A percentile compares a stretch with the other conserved stretches of the same genome.
These are phyloP conservation scores for Cinnamomum micranthum DNA, from an alignment of 164 flowering plant genomes.

Conservation along the genomic window DNA sequence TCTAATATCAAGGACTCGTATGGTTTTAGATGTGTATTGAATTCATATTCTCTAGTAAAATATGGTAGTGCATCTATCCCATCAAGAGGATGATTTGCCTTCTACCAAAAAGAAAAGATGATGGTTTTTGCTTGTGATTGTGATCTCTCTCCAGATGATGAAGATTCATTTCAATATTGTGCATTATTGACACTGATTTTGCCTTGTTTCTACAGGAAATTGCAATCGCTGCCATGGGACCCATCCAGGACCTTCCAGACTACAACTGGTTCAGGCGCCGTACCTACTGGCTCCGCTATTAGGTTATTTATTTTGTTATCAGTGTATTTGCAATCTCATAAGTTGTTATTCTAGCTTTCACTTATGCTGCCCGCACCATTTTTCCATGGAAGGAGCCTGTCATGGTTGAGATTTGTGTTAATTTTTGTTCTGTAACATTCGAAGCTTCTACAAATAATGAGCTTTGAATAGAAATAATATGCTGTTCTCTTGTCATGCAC, in stretches of 20 bases:
- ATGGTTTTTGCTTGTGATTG: neutral
- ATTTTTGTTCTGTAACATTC: neutral
- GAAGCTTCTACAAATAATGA: neutral
- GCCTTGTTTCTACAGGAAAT: conserved; percentile 50
- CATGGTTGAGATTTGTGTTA: neutral
- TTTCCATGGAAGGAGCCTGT: neutral
- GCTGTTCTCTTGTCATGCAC: too few species aligned
- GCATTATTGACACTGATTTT: neutral
- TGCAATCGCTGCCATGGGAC: conserved; percentile 86
- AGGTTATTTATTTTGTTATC: conserved; percentile 16
- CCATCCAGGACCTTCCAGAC: conserved; percentile 78
- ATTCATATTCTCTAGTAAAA: too few species aligned
- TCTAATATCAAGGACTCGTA: too few species aligned
- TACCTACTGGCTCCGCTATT: conserved; percentile 86
- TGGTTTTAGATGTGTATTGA: neutral
- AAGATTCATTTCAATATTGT: neutral
- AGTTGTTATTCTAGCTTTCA: neutral
- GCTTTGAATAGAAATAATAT: too few species aligned
- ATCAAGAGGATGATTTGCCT: neutral
- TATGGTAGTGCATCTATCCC: neutral
- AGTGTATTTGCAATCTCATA: neutral
- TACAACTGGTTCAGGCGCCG: conserved; percentile 99
- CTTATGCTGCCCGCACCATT: neutral
- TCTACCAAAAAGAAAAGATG: neutral
- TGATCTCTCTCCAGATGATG: neutral